Conservation (phyloP, 2,329 filamentous ascomycete species). For the Sordariomycetes sp. region DNA sequence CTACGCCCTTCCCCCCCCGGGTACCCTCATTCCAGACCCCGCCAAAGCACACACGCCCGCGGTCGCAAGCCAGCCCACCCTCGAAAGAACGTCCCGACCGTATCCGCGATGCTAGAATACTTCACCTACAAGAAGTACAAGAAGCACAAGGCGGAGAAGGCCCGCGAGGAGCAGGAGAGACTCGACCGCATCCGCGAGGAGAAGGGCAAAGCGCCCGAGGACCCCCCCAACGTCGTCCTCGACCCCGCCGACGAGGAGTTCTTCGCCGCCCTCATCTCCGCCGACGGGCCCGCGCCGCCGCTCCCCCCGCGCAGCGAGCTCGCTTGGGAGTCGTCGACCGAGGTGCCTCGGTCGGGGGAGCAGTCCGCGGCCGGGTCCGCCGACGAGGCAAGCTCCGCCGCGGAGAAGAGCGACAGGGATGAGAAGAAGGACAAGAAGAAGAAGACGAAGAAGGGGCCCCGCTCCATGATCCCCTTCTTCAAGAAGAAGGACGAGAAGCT, state of each 20-base stretch:
- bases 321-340: constrained; percentile 23
- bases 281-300: constrained; percentile 32
- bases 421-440: constrained; percentile 16
- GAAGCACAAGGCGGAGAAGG: constrained; percentile 40
- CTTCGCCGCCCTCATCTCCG: constrained; percentile 37
- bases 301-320: constrained; percentile 40
- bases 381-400: constrained; percentile 7
- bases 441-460: constrained; percentile 15
- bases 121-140: constrained; percentile 50
- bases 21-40: too few species aligned
- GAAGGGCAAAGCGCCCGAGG: constrained; percentile 4
- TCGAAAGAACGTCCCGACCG: neutral
- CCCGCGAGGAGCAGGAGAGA: constrained; percentile 12
- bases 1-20: too few species aligned
- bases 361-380: constrained; percentile 18
- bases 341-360: constrained; percentile 12
- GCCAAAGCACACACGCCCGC: too few species aligned
- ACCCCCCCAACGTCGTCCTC: constrained; percentile 21
- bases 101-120: constrained; percentile 45
- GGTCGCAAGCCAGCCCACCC: too few species aligned
- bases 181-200: constrained; percentile 9
- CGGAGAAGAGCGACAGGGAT: constrained; percentile 15
- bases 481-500: constrained; percentile 23
- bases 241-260: constrained; percentile 44
- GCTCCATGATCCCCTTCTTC: constrained; percentile 19